phyloP scores from a whole-genome alignment of 805 yeast species.

The Schwanniomyces yamadae region DNA sequence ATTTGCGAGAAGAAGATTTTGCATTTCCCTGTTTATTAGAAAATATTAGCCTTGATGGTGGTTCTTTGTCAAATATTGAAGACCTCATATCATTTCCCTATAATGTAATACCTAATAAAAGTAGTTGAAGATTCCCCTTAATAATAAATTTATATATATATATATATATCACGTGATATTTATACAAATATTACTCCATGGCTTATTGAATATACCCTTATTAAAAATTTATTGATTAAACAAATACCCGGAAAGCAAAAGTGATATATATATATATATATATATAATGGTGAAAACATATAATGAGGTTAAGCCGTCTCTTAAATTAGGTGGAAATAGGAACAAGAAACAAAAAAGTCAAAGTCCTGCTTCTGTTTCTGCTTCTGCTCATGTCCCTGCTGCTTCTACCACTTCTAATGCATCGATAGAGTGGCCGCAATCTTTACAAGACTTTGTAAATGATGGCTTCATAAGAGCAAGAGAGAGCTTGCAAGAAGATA shows the following conservation, averaged over 20 bases:
- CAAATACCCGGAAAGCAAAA: too few relatives aligned
- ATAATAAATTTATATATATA: too few relatives aligned
- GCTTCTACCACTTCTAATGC: not conserved
- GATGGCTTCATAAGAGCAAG: constrained; percentile 43
- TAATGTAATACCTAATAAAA: too few relatives aligned
- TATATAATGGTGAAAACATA: constrained; percentile 7
- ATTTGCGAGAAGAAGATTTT: constrained; percentile 6
- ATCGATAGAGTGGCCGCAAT: constrained; percentile 49
- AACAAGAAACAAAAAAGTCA: constrained; percentile 1
- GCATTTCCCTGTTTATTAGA: not conserved
- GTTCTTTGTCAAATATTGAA: constrained; percentile 25
- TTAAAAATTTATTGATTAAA: too few relatives aligned
- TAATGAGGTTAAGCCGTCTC: constrained; percentile 10
- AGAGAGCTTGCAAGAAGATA: constrained; percentile 27
- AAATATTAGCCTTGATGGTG: constrained; percentile 3
- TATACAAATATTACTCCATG: too few relatives aligned
- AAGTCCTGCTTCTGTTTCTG: not conserved
- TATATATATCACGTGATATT: too few relatives aligned
- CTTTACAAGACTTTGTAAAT: constrained; percentile 50
- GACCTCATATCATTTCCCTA: constrained; percentile 24
- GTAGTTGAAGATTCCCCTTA: too few relatives aligned
- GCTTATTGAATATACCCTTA: too few relatives aligned
- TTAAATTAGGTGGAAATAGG: constrained; percentile 6
- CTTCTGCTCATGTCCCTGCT: too few relatives aligned
- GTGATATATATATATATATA: too few relatives aligned